These are phyloP conservation scores for Tylopilus vinaceipallidus DNA, from an alignment of 768 basidiomycete genomes.

Conservation along the genomic window DNA sequence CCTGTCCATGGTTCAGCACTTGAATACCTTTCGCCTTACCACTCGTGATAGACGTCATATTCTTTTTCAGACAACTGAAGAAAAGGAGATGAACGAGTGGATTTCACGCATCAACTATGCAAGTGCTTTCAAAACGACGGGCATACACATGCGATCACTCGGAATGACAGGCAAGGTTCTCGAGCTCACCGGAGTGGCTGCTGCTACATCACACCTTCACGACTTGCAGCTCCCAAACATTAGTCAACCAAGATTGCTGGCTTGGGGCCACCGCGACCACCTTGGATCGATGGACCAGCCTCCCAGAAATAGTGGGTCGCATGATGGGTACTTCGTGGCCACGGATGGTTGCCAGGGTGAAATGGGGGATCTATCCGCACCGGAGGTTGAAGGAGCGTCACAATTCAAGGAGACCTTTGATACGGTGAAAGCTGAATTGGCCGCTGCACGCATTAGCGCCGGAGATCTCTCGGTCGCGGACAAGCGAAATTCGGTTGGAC, in stretches of 20 bases:
- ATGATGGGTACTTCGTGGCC: conserved; percentile 30
- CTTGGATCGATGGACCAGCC: conserved; percentile 38
- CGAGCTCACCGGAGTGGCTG: conserved; percentile 79
- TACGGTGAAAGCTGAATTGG: conserved; percentile 82
- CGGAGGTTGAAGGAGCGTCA: conserved; percentile 57
- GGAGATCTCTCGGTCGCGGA: conserved; percentile 22
- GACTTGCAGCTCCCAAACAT: conserved; percentile 48
- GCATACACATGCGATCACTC: conserved; percentile 74
- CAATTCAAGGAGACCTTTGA: conserved; percentile 83
- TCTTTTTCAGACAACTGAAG: conserved; percentile 70
- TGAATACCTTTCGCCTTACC: conserved; percentile 73
- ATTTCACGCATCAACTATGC: conserved; percentile 92
- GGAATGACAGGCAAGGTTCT: conserved; percentile 70
- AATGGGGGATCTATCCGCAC: conserved; percentile 39
- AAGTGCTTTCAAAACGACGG: conserved; percentile 83
- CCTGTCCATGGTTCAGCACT: conserved; percentile 38
- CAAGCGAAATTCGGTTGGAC: conserved; percentile 19
- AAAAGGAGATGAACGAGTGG: conserved; percentile 84
- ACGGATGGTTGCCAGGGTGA: conserved; percentile 20
- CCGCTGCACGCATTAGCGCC: conserved; percentile 44
- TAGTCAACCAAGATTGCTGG: conserved; percentile 24
- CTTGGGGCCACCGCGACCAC: conserved; percentile 45
- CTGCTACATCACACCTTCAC: conserved; percentile 80
- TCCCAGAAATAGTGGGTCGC: conserved; percentile 22
- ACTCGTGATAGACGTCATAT: conserved; percentile 78